Conservation (phyloP, 1,284 basidiomycete genomes). For the Amylostereum areolatum region DNA sequence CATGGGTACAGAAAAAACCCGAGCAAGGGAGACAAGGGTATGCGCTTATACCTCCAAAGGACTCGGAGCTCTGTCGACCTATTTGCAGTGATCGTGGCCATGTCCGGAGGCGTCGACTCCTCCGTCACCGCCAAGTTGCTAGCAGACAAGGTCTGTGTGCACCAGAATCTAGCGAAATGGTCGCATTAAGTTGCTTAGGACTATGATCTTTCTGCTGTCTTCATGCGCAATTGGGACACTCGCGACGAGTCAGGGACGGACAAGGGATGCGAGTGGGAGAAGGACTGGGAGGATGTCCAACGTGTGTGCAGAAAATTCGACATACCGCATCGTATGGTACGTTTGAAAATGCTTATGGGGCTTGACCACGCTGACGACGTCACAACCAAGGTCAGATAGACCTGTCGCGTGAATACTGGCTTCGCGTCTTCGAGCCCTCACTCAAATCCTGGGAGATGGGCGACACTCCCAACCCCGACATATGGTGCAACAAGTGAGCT, state of each 20-base stretch:
- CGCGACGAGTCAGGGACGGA: constrained; percentile 66
- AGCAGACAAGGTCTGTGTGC: constrained; percentile 48
- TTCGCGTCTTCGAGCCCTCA: constrained; percentile 80
- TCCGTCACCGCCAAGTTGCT: constrained; percentile 77
- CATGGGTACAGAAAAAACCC: constrained; percentile 18
- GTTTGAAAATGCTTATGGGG: constrained; percentile 12
- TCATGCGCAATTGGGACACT: constrained; percentile 95
- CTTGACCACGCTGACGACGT: constrained; percentile 7
- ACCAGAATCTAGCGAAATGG: not conserved
- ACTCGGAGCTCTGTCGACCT: not conserved
- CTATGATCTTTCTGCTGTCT: constrained; percentile 81
- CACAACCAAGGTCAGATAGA: constrained; percentile 51
- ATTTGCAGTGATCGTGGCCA: constrained; percentile 74
- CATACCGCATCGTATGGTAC: constrained; percentile 64
- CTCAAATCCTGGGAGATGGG: constrained; percentile 73
- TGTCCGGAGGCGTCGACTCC: constrained; percentile 97
- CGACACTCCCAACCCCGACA: constrained; percentile 88
- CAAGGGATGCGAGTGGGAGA: constrained; percentile 90
- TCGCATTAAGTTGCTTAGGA: constrained; percentile 38
- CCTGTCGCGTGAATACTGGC: constrained; percentile 85
- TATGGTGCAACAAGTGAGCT: constrained; percentile 82
- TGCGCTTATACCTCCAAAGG: not conserved
- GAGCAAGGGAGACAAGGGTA: constrained; percentile 51
- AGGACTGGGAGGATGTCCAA: constrained; percentile 90
- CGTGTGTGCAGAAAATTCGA: constrained; percentile 66